Evolutionary conservation across 345 rosid species (phyloP).

Genomic region (Microthlaspi erraticum): DNA sequence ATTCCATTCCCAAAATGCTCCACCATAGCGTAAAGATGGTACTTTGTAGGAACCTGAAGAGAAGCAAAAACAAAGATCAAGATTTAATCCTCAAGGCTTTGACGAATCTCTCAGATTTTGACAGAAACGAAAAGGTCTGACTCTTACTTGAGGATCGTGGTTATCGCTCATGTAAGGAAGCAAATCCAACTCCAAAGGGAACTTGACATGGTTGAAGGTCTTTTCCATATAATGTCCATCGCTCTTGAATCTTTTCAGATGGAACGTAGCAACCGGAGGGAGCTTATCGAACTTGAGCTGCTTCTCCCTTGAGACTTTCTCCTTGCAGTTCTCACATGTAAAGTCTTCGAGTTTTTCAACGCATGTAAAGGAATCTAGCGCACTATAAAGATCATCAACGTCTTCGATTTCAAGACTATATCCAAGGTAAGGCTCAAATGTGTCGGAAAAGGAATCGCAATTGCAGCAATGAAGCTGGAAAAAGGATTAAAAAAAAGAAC

Average conservation of each 20-base stretch:
- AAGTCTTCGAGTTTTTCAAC: constrained; percentile 79
- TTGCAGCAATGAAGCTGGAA: constrained; percentile 72
- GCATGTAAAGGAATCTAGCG: constrained; percentile 75
- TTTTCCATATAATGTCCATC: constrained; percentile 70
- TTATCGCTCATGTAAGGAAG: constrained; percentile 57
- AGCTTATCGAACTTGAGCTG: constrained; percentile 72
- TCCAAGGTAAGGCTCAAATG: constrained; percentile 65
- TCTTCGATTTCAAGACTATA: constrained; percentile 80
- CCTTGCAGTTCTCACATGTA: constrained; percentile 72
- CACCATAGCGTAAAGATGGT: constrained; percentile 73
- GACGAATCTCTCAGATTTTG: constrained; percentile 6
- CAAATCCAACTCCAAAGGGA: constrained; percentile 86
- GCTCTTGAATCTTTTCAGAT: constrained; percentile 88
- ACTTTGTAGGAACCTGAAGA: constrained; percentile 60
- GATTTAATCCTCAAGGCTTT: not conserved
- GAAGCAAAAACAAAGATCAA: constrained; percentile 2
- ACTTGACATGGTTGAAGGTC: constrained; percentile 67
- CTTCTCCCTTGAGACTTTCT: constrained; percentile 72
- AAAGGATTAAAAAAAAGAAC: not conserved
- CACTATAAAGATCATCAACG: constrained; percentile 57
- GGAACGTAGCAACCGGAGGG: constrained; percentile 77
- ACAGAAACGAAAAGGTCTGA: not conserved
- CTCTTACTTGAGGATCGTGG: constrained; percentile 54
- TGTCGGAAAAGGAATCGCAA: constrained; percentile 63
- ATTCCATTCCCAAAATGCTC: constrained; percentile 68